Conservation (phyloP, 768 basidiomycete species). For the Phallus indusiatus region DNA sequence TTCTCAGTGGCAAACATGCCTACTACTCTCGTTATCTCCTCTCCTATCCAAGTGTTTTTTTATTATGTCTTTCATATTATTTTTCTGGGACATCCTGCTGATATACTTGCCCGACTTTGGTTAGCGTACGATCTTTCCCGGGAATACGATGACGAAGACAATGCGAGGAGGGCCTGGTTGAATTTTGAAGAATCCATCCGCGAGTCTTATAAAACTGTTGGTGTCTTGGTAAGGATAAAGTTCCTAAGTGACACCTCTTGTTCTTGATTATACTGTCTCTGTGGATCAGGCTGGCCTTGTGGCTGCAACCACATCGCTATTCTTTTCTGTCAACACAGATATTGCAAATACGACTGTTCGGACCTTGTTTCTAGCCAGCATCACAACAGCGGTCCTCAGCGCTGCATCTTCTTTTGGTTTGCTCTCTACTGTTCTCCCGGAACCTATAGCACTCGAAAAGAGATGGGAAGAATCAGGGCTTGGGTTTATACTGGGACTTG, state of each 20-base stretch:
- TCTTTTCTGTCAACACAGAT: background rate
- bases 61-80: background rate
- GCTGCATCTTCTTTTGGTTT: background rate
- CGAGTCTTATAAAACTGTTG: background rate
- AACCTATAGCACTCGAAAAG: background rate
- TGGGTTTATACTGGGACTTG: background rate
- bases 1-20: background rate
- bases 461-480: background rate
- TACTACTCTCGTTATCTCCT: background rate
- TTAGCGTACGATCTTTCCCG: background rate
- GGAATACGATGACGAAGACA: background rate
- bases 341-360: background rate
- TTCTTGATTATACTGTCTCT: background rate
- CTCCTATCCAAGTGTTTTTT: background rate
- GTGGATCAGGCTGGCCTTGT: background rate
- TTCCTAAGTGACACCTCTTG: background rate
- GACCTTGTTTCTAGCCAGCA: background rate
- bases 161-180: background rate
- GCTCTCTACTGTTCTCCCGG: background rate
- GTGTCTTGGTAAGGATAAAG: background rate
- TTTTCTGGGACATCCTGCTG: background rate
- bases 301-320: background rate
- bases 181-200: background rate
- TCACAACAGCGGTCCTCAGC: background rate
- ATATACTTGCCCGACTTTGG: background rate